phyloP scores from a whole-genome alignment of 2,329 filamentous ascomycete genomes.

The Fusarium lateritium region DNA sequence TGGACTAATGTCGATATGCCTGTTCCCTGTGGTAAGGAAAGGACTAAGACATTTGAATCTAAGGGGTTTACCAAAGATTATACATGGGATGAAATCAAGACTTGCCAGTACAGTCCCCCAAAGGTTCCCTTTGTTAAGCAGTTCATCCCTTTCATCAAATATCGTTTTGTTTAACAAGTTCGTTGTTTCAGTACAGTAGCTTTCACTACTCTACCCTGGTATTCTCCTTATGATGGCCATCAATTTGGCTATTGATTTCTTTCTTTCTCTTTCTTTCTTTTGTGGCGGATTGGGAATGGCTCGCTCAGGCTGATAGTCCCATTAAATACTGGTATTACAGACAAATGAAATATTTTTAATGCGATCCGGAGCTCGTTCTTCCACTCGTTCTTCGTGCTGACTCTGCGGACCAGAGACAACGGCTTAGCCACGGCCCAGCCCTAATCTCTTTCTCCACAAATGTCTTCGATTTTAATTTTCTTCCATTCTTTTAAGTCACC shows the following conservation, averaged over 20 bases:
- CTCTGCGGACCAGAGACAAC: background rate
- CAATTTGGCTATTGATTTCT: no score
- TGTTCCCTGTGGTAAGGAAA: constrained; percentile 18
- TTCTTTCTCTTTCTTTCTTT: no score
- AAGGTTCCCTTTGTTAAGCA: constrained; percentile 22
- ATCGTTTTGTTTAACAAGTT: constrained; percentile 6
- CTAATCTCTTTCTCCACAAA: background rate
- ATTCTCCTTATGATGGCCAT: no score
- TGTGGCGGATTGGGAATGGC: no score
- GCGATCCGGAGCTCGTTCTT: no score
- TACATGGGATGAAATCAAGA: background rate
- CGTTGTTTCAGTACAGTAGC: no score
- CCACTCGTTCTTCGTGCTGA: no score
- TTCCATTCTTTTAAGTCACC: constrained; percentile 10
- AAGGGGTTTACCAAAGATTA: background rate
- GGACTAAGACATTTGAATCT: background rate
- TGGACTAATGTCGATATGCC: constrained; percentile 23
- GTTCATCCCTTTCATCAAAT: constrained; percentile 27
- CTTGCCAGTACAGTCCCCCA: constrained; percentile 23
- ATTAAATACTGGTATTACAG: no score
- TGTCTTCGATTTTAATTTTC: background rate
- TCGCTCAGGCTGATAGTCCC: no score
- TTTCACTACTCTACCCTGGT: no score
- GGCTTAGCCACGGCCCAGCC: constrained; percentile 9
- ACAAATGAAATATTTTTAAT: no score